A percentile compares a stretch with the other conserved stretches of the same genome.
phyloP scores from a whole-genome alignment of 805 yeast species.

The Teunomyces cretensis region DNA sequence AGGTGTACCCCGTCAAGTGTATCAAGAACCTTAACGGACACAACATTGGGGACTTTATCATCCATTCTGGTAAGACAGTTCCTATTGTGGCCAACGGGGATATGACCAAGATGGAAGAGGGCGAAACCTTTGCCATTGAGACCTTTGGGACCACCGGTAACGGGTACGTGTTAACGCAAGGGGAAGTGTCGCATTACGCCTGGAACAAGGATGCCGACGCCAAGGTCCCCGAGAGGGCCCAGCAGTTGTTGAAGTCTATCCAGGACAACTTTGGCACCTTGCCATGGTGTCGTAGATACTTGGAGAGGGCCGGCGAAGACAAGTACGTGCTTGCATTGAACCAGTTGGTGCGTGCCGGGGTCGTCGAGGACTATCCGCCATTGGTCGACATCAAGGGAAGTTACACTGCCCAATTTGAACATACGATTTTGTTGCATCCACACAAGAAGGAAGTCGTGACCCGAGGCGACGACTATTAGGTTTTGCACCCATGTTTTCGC shows the following conservation, averaged over 20 bases:
- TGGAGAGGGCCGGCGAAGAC: conserved; percentile 89
- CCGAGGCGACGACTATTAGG: conserved; percentile 85
- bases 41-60: conserved; percentile 76
- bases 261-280: conserved; percentile 86
- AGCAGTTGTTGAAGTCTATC: conserved; percentile 64
- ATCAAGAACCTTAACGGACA: conserved; percentile 95
- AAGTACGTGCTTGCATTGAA: conserved; percentile 86
- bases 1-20: conserved; percentile 78
- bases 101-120: conserved; percentile 97
- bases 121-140: conserved; percentile 96
- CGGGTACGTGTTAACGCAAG: conserved; percentile 81
- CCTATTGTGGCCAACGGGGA: conserved; percentile 95
- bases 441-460: conserved; percentile 92
- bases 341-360: conserved; percentile 78
- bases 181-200: conserved; percentile 95
- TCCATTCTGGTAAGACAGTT: conserved; percentile 94
- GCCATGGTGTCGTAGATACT: conserved; percentile 94
- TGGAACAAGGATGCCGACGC: conserved; percentile 55
- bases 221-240: conserved; percentile 54
- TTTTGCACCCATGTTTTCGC: not conserved
- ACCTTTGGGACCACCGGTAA: conserved; percentile 97
- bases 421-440: conserved; percentile 87
- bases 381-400: conserved; percentile 78
- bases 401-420: conserved; percentile 96
- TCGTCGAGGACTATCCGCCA: conserved; percentile 95